Evolutionary conservation across 176 grass and related monocot genomes (phyloP).

Genomic region (Panicum miliaceum): DNA sequence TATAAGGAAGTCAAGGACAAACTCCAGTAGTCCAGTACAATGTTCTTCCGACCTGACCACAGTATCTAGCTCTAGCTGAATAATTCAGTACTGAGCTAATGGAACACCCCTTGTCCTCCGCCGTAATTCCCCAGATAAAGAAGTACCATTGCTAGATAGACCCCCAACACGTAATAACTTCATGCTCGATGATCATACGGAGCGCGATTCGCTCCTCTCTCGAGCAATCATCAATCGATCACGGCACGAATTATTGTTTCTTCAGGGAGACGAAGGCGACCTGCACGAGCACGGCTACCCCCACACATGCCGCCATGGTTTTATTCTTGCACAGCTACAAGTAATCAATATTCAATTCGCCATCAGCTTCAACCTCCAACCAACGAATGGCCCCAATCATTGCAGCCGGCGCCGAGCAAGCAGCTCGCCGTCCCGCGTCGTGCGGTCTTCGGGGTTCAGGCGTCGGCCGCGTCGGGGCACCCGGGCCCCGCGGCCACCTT

Average conservation of each 20-base stretch:
- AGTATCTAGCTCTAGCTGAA: background rate
- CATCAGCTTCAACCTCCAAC: background rate
- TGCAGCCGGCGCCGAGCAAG: background rate
- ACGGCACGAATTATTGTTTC: conserved; percentile 18
- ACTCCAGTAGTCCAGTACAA: background rate
- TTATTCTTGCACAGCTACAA: conserved; percentile 24
- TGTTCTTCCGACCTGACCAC: background rate
- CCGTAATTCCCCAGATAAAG: background rate
- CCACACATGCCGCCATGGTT: conserved; percentile 11
- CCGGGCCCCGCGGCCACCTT: conserved; percentile 47
- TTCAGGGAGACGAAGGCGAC: conserved; percentile 1
- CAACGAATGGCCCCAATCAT: conserved; percentile 26
- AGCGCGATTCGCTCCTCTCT: conserved; percentile 32
- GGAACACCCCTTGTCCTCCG: background rate
- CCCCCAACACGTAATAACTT: conserved; percentile 24
- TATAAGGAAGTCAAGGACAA: background rate
- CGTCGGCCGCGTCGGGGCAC: conserved; percentile 27
- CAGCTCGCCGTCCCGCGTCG: background rate
- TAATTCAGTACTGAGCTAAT: background rate
- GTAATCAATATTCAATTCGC: background rate
- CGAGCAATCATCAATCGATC: conserved; percentile 52
- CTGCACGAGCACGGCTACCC: background rate
- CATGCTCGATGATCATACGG: conserved; percentile 56
- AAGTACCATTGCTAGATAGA: background rate
- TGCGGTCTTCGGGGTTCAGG: conserved; percentile 2